Evolutionary conservation across 2,329 filamentous ascomycete genomes (phyloP).

Genomic region (Clonostachys rhizophaga): DNA sequence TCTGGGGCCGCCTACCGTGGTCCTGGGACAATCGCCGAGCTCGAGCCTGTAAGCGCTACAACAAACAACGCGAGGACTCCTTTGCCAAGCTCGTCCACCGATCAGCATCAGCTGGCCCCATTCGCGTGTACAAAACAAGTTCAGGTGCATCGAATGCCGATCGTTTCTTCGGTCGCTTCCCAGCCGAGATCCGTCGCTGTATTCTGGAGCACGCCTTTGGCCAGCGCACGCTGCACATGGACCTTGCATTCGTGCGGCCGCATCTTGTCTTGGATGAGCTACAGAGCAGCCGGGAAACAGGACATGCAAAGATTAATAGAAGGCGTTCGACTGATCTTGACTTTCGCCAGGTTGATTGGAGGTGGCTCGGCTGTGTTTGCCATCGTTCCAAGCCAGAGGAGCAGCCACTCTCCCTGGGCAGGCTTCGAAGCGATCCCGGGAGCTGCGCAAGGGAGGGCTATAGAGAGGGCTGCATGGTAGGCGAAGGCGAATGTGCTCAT

Average conservation of each 20-base stretch:
- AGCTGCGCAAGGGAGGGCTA: not conserved
- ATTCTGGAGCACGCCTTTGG: not conserved
- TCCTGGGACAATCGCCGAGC: too few relatives aligned
- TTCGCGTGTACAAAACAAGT: too few relatives aligned
- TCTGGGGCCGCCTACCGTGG: too few relatives aligned
- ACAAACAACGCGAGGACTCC: too few relatives aligned
- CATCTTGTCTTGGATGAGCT: too few relatives aligned
- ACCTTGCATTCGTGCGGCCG: not conserved
- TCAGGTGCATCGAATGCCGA: too few relatives aligned
- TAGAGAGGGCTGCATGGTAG: not conserved
- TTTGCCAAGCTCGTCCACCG: too few relatives aligned
- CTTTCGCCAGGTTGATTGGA: not conserved
- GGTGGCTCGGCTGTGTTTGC: constrained; percentile 4
- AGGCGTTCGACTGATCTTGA: too few relatives aligned
- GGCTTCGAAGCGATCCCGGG: not conserved
- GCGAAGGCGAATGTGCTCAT: not conserved
- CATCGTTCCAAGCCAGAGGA: not conserved
- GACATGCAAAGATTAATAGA: too few relatives aligned
- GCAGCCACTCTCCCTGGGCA: not conserved
- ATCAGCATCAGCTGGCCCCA: too few relatives aligned
- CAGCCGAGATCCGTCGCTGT: not conserved
- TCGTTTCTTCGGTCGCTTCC: not conserved
- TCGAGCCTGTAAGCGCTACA: too few relatives aligned
- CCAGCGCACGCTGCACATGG: not conserved
- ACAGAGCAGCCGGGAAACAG: too few relatives aligned